Evolutionary conservation across 2,329 filamentous ascomycete genomes (phyloP).

Genomic region (Myriosclerotinia curreyana): DNA sequence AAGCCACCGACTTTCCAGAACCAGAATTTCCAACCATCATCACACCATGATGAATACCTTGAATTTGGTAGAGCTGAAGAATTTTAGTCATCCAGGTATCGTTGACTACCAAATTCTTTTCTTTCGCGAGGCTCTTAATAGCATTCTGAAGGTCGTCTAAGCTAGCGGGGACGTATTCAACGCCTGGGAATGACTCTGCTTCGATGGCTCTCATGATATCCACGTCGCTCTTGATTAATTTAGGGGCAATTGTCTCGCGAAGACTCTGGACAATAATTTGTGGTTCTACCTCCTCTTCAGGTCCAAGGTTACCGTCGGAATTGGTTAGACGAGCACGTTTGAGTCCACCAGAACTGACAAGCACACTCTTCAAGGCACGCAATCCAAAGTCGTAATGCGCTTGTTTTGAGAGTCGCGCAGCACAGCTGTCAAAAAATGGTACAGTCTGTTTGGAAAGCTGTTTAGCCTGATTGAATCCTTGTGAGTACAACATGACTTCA

Average conservation of each 20-base stretch:
- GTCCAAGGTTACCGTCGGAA: constrained; percentile 54
- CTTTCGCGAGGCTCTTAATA: constrained; percentile 76
- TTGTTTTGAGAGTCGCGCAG: constrained; percentile 81
- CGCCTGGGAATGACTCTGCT: constrained; percentile 80
- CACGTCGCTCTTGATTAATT: constrained; percentile 89
- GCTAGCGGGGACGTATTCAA: constrained; percentile 88
- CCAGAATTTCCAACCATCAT: constrained; percentile 99
- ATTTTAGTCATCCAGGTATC: constrained; percentile 98
- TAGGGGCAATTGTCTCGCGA: constrained; percentile 95
- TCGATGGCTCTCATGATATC: constrained; percentile 85
- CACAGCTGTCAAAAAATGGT: constrained; percentile 94
- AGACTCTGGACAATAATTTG: constrained; percentile 99
- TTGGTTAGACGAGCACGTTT: constrained; percentile 76
- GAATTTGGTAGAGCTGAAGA: constrained; percentile 95
- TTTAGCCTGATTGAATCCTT: constrained; percentile 97
- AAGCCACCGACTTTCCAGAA: constrained; percentile 94
- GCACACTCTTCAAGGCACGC: constrained; percentile 94
- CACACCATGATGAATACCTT: constrained; percentile 96
- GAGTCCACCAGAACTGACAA: constrained; percentile 94
- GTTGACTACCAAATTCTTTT: constrained; percentile 83
- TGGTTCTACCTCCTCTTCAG: constrained; percentile 77
- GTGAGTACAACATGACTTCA: constrained; percentile 99
- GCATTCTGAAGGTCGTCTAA: constrained; percentile 75
- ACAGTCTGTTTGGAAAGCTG: constrained; percentile 91
- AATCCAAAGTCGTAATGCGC: constrained; percentile 99